phyloP scores from a whole-genome alignment of 352 stramenopile species.

The Globisporangium uncinulatum region DNA sequence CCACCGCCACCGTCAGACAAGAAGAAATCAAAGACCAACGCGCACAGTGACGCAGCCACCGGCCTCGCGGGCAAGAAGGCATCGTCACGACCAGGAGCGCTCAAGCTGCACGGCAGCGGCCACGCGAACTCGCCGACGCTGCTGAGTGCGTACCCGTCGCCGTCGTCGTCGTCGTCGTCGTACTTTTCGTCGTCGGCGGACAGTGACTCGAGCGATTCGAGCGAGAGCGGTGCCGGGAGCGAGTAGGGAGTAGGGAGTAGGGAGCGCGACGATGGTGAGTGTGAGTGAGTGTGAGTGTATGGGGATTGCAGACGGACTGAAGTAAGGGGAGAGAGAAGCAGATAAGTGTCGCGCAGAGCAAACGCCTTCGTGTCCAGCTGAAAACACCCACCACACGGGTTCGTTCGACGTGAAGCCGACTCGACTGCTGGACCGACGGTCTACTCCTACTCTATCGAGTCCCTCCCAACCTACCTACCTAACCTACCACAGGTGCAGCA shows the following conservation, averaged over 20 bases:
- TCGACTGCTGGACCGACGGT: not conserved
- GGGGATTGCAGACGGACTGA: conserved; percentile 1
- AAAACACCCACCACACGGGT: no score
- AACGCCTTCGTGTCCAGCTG: no score
- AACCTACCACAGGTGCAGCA: conserved; percentile 61
- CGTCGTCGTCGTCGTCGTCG: conserved; percentile 73
- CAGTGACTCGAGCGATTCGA: conserved; percentile 56
- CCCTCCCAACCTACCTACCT: not conserved
- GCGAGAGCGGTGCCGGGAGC: conserved; percentile 30
- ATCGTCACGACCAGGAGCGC: conserved; percentile 7
- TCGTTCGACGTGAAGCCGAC: not conserved
- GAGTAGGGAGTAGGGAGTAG: conserved; percentile 12
- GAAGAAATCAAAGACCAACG: conserved; percentile 18
- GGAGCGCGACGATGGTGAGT: no score
- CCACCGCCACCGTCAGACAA: conserved; percentile 9
- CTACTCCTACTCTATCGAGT: conserved; percentile 2
- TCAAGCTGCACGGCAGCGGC: conserved; percentile 13
- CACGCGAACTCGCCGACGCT: conserved; percentile 33
- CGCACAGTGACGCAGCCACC: not conserved
- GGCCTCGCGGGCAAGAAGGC: conserved; percentile 9
- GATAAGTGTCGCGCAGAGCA: not conserved
- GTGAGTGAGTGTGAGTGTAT: conserved; percentile 6
- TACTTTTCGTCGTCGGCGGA: conserved; percentile 71
- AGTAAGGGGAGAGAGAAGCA: not conserved
- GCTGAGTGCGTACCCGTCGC: conserved; percentile 59